Evolutionary conservation across 2,329 filamentous ascomycete genomes (phyloP).

Genomic region (Aureobasidium pullulans): DNA sequence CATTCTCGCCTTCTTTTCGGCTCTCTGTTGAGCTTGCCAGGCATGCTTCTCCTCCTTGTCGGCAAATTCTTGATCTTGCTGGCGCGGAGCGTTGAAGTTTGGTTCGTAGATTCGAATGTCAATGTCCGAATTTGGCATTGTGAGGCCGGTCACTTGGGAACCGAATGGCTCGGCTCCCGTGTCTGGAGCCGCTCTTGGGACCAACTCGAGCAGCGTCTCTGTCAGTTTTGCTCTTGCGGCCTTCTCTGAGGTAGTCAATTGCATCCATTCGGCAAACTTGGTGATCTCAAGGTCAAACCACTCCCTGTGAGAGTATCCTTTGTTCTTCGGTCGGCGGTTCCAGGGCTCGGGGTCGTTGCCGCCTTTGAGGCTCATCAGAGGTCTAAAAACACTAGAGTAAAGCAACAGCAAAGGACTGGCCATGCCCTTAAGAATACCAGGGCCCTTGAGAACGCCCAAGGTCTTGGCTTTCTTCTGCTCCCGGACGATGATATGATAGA

Average conservation of each 20-base stretch:
- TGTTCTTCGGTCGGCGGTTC: neutral
- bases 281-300: slow-evolving; percentile 39
- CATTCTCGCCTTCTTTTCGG: neutral
- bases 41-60: neutral
- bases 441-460: too few species aligned
- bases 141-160: slow-evolving; percentile 46
- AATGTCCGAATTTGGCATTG: slow-evolving; percentile 47
- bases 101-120: slow-evolving; percentile 35
- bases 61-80: neutral
- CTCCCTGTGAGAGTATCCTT: slow-evolving; percentile 18
- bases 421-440: too few species aligned
- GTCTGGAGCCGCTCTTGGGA: slow-evolving; percentile 20
- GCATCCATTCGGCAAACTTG: slow-evolving; percentile 38
- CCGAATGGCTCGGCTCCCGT: slow-evolving; percentile 40
- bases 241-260: slow-evolving; percentile 37
- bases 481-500: neutral
- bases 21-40: neutral
- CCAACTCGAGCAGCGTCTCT: slow-evolving; percentile 26
- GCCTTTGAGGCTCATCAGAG: neutral
- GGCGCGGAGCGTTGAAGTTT: neutral
- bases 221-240: slow-evolving; percentile 29
- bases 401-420: neutral
- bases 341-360: neutral
- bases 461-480: neutral
- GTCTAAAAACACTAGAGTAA: neutral